Evolutionary conservation across 768 basidiomycete species (phyloP).

Genomic region (Mycena rosella): DNA sequence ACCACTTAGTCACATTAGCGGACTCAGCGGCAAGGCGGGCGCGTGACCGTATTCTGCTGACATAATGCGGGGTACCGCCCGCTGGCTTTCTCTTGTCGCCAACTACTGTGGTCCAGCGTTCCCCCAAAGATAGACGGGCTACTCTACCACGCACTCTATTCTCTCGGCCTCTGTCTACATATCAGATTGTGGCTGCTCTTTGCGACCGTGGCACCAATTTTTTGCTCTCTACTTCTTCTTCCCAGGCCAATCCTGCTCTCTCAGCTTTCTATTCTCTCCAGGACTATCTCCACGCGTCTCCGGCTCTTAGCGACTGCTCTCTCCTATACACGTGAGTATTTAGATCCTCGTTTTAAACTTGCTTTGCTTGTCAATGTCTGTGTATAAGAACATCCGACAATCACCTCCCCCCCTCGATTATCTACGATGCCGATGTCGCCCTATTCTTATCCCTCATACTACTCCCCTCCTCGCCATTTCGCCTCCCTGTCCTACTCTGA

Average conservation of each 20-base stretch:
- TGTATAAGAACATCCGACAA: constrained; percentile 26
- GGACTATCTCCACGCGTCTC: constrained; percentile 33
- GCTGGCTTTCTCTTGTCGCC: constrained; percentile 11
- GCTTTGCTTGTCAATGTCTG: constrained; percentile 15
- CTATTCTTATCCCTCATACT: constrained; percentile 37
- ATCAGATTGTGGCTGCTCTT: constrained; percentile 23
- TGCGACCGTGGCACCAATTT: constrained; percentile 24
- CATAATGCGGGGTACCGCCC: constrained; percentile 6
- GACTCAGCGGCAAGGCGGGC: background rate
- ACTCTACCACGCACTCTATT: background rate
- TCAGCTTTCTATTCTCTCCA: constrained; percentile 15
- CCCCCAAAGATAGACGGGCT: constrained; percentile 2
- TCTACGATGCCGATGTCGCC: constrained; percentile 33
- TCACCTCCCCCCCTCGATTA: constrained; percentile 1
- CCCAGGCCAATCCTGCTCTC: constrained; percentile 25
- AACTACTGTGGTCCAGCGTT: background rate
- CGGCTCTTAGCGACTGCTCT: constrained; percentile 11
- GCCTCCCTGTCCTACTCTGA: constrained; percentile 31
- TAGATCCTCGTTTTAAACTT: constrained; percentile 25
- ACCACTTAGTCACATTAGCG: no score
- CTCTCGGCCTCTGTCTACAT: constrained; percentile 15
- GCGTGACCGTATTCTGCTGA: constrained; percentile 3
- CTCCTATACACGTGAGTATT: constrained; percentile 29
- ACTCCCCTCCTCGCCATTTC: constrained; percentile 34
- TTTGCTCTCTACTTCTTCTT: constrained; percentile 30